Evolutionary conservation across 208 protist genomes (phyloP).

Genomic region (Trypanosoma avium): DNA sequence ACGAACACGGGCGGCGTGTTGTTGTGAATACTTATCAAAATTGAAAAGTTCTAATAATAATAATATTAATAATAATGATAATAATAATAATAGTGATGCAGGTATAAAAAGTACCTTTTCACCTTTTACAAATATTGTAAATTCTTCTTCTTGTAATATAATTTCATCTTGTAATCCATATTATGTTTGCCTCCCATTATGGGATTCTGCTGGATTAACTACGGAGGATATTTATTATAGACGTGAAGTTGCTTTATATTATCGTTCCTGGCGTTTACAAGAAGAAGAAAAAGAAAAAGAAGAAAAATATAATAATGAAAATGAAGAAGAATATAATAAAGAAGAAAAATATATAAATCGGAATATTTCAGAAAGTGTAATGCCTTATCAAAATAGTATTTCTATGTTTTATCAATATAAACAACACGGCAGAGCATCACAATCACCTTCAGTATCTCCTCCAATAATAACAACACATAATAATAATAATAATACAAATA

Average conservation of each 20-base stretch:
- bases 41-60: background rate
- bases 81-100: background rate
- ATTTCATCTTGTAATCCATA: background rate
- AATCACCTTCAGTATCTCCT: too few species aligned
- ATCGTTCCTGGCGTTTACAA: constrained; percentile 5
- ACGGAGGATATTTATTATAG: constrained; percentile 10
- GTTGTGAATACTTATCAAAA: background rate
- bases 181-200: constrained; percentile 13
- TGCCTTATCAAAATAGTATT: too few species aligned
- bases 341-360: too few species aligned
- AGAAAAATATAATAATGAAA: background rate
- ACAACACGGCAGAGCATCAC: too few species aligned
- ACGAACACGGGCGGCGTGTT: constrained; percentile 9
- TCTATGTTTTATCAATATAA: too few species aligned
- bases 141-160: background rate
- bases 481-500: too few species aligned
- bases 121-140: background rate
- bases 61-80: constrained; percentile 1
- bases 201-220: constrained; percentile 2
- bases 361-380: too few species aligned
- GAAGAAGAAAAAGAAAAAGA: background rate
- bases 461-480: too few species aligned
- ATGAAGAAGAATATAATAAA: background rate
- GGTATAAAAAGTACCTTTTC: background rate
- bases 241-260: background rate